Base-by-base conservation (phyloP, 1,139 yeast species). In the Lodderomyces beijingensis region DNA sequence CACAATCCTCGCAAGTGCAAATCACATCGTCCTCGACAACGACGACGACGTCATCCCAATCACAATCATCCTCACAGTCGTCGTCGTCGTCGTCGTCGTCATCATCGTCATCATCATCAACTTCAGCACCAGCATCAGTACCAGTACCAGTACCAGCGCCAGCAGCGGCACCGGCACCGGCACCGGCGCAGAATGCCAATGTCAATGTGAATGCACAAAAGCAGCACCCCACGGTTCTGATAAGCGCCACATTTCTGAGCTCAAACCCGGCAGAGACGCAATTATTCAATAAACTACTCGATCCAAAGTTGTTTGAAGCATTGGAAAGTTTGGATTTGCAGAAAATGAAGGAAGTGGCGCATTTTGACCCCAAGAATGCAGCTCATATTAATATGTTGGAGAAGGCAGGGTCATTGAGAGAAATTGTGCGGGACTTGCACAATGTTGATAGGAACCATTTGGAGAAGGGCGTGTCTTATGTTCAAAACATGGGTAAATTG, bases 281-380 rank as follows among this genome's bases (percentile, higher is more conserved):
- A 28, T 34, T 41, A 7, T 50, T 56, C 38, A 46, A 52, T 27
- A 54, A 53, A 35, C 40, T 58, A 16, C 49, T 59, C 27, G 62
- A 57, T 38, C 63, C 65, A 2, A 52, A 54, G 32, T 44, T 59
- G 20, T 48, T 55, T 30, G 58, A 55, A 36, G 62, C 60, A 1
- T 42, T 58, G 28, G 57, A 57, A 33, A 52, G 39, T 30, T 37
- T 57, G 32, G 59, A 57, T 41, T 46, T 55, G 28, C 58, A 55
- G 24, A 50, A 51, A 38, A 47, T 58, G 43, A 51, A 53, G 41
- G 53, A 49, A 25, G 48, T 47, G 7, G 41, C 53, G 12, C 43
- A 39, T 25, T 33, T 34, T 22, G 47, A 44, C 16, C 37, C 40
- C 5, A 27, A 43, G n/a, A 47, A 45, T 25, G 33, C 43, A 8